Evolutionary conservation across 2,329 filamentous ascomycete species (phyloP).

Genomic region (Calonectria naviculata): DNA sequence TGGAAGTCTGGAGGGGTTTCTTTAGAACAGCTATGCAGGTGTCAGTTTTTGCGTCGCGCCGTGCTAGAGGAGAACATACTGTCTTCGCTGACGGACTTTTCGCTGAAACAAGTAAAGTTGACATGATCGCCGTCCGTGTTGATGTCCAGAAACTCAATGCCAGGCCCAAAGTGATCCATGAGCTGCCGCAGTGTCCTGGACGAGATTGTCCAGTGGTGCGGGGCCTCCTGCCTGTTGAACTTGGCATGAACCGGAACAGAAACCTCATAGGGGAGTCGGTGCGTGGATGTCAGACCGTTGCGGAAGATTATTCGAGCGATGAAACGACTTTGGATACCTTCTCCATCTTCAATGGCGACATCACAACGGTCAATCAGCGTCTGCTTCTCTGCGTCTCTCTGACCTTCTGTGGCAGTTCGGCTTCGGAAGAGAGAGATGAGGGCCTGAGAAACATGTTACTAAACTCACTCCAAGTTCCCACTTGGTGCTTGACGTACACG

Average conservation of each 20-base stretch:
- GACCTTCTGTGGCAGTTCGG: slow-evolving; percentile 67
- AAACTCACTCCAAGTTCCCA: neutral
- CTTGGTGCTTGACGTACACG: slow-evolving; percentile 57
- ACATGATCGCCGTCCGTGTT: slow-evolving; percentile 79
- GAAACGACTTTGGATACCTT: slow-evolving; percentile 77
- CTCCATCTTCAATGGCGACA: slow-evolving; percentile 77
- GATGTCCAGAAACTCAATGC: slow-evolving; percentile 84
- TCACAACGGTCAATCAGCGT: slow-evolving; percentile 80
- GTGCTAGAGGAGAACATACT: slow-evolving; percentile 40
- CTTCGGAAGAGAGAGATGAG: slow-evolving; percentile 81
- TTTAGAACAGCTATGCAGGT: slow-evolving; percentile 73
- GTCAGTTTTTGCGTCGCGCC: slow-evolving; percentile 14
- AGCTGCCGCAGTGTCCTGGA: slow-evolving; percentile 78
- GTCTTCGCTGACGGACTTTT: slow-evolving; percentile 77
- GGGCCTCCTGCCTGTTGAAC: slow-evolving; percentile 74
- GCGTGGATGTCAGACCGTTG: slow-evolving; percentile 82
- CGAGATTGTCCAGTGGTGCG: slow-evolving; percentile 79
- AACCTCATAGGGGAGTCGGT: slow-evolving; percentile 80
- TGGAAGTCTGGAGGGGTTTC: slow-evolving; percentile 83
- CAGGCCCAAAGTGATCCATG: slow-evolving; percentile 83
- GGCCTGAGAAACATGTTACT: slow-evolving; percentile 54
- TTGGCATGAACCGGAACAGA: slow-evolving; percentile 80
- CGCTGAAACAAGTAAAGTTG: slow-evolving; percentile 85
- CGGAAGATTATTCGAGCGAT: slow-evolving; percentile 79
- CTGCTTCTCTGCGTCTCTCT: slow-evolving; percentile 70